Evolutionary conservation across 2,329 filamentous ascomycete genomes (phyloP).

Genomic region (Penicillium concentricum): DNA sequence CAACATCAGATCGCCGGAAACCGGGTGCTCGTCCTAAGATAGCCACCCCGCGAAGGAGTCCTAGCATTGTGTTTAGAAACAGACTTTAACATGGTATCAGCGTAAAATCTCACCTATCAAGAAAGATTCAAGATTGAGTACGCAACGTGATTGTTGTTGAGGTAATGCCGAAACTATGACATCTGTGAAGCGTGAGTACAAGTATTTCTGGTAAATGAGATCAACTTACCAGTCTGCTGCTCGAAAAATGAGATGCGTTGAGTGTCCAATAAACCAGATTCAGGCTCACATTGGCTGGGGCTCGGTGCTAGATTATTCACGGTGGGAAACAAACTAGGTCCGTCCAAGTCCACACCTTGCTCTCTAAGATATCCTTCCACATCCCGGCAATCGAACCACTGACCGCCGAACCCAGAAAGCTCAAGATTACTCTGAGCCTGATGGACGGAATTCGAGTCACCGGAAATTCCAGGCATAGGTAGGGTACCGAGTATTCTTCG

Average conservation of each 20-base stretch:
- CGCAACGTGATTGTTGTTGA: neutral
- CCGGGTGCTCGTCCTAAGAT: conserved; percentile 1
- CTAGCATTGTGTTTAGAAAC: neutral
- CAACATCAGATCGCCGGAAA: conserved; percentile 1
- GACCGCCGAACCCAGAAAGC: conserved; percentile 17
- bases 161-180: neutral
- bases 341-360: neutral
- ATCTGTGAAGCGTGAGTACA: neutral
- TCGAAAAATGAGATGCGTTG: neutral
- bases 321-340: neutral
- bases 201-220: neutral
- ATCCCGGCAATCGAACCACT: conserved; percentile 24
- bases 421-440: conserved; percentile 6
- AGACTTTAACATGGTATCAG: neutral
- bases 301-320: neutral
- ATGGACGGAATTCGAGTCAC: neutral
- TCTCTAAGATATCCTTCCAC: conserved; percentile 20
- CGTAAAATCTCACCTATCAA: neutral
- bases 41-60: neutral
- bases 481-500: conserved; percentile 16
- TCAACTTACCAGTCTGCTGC: neutral
- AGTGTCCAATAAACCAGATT: neutral
- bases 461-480: neutral
- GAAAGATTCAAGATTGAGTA: neutral
- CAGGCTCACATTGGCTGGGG: neutral